phyloP scores from a whole-genome alignment of 176 grass and related monocot species.

The Aegilops umbellulata region DNA sequence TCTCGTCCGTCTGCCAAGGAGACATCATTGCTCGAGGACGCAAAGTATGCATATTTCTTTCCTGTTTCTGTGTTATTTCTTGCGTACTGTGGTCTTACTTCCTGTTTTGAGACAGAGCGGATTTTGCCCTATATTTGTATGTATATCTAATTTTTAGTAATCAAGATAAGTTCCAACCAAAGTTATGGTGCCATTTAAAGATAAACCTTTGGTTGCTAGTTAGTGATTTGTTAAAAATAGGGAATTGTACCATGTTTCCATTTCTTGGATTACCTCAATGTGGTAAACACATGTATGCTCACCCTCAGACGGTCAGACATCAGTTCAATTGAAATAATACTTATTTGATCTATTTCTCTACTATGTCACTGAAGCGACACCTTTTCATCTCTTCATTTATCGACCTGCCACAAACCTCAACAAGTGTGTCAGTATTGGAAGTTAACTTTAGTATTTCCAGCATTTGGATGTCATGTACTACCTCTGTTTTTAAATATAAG shows the following conservation, averaged over 20 bases:
- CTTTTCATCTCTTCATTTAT: not conserved
- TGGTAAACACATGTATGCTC: not conserved
- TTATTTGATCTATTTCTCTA: not conserved
- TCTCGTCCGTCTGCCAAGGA: conserved; percentile 29
- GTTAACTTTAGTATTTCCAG: not conserved
- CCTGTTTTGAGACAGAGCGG: not conserved
- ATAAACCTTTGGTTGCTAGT: not conserved
- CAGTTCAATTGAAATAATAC: not conserved
- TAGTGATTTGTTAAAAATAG: not conserved
- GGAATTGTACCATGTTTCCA: not conserved
- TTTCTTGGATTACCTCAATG: not conserved
- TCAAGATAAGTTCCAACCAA: not conserved
- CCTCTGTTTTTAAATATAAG: not conserved
- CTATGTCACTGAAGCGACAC: not conserved
- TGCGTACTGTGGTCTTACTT: not conserved
- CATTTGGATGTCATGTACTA: not conserved
- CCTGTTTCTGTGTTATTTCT: not conserved
- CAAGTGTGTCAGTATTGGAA: not conserved
- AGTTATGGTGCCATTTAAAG: not conserved
- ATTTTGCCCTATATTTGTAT: not conserved
- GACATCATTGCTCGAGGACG: conserved; percentile 25
- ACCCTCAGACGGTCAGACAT: not conserved
- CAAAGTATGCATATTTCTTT: conserved; percentile 38
- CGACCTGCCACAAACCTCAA: not conserved
- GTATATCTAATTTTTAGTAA: not conserved